Percentiles rank a stretch among this genome's conserved stretches.
Evolutionary conservation across 768 basidiomycete species (phyloP).

Genomic region (Phylloporus sp.): DNA sequence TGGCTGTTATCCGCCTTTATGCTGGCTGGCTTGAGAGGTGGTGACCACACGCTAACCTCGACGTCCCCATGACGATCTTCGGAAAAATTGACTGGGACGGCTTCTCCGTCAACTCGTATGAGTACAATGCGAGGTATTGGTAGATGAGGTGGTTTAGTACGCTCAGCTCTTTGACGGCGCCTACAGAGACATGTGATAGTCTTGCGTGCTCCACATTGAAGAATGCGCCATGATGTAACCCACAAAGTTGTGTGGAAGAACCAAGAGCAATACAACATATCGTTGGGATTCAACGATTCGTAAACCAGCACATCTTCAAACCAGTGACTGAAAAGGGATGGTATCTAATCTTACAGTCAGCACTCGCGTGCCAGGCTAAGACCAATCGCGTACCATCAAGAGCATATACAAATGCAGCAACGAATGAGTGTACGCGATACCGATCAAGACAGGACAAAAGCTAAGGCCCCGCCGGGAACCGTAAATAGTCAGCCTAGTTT

Average conservation of each 20-base stretch:
- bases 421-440: constrained; percentile 12
- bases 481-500: constrained; percentile 2
- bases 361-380: neutral
- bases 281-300: constrained; percentile 6
- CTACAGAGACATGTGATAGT: neutral
- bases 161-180: neutral
- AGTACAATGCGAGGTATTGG: constrained; percentile 16
- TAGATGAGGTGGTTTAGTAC: neutral
- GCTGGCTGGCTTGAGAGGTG: neutral
- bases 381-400: constrained; percentile 15
- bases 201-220: constrained; percentile 2
- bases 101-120: constrained; percentile 11
- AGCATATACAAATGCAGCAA: constrained; percentile 20
- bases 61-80: neutral
- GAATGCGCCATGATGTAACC: constrained; percentile 1
- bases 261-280: neutral
- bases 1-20: neutral
- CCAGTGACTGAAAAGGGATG: constrained; percentile 16
- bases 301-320: constrained; percentile 15
- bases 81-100: constrained; percentile 3
- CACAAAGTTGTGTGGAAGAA: constrained; percentile 7
- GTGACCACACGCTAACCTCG: neutral
- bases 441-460: constrained; percentile 18
- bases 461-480: constrained; percentile 13
- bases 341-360: constrained; percentile 16